phyloP scores from a whole-genome alignment of 2,329 filamentous ascomycete species.

The Akanthomyces lecanii region DNA sequence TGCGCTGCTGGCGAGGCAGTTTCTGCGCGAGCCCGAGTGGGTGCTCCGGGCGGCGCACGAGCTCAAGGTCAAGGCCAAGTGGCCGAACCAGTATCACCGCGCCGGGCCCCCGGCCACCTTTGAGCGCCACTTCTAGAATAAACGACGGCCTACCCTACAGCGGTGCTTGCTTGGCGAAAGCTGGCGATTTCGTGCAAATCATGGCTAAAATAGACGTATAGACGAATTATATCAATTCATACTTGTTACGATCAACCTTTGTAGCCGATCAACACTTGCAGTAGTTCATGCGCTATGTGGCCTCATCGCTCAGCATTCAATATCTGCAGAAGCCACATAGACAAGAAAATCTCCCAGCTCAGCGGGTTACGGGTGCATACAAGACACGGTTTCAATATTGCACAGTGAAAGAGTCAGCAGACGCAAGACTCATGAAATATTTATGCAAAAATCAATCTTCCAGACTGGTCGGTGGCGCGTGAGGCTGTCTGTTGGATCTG shows the following conservation, averaged over 20 bases:
- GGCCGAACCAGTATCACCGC: constrained; percentile 62
- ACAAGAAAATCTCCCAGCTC: neutral
- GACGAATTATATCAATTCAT: no score
- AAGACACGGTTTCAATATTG: neutral
- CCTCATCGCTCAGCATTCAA: no score
- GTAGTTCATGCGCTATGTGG: no score
- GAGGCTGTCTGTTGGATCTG: neutral
- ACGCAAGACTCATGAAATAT: neutral
- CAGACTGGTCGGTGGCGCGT: neutral
- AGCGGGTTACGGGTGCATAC: neutral
- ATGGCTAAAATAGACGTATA: neutral
- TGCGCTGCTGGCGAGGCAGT: constrained; percentile 69
- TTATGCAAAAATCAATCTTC: neutral
- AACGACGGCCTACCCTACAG: neutral
- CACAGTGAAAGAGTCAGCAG: neutral
- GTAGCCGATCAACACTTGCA: no score
- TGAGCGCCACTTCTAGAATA: neutral
- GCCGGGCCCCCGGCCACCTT: constrained; percentile 26
- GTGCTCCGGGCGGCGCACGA: constrained; percentile 70
- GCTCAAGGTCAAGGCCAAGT: constrained; percentile 64
- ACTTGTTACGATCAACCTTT: no score
- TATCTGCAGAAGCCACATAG: no score
- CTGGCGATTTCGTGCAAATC: neutral
- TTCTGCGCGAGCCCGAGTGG: constrained; percentile 77
- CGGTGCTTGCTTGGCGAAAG: neutral